These are phyloP conservation scores for Symbiodinium pilosum DNA, from an alignment of 73 alveolate genomes.

Conservation along the genomic window DNA sequence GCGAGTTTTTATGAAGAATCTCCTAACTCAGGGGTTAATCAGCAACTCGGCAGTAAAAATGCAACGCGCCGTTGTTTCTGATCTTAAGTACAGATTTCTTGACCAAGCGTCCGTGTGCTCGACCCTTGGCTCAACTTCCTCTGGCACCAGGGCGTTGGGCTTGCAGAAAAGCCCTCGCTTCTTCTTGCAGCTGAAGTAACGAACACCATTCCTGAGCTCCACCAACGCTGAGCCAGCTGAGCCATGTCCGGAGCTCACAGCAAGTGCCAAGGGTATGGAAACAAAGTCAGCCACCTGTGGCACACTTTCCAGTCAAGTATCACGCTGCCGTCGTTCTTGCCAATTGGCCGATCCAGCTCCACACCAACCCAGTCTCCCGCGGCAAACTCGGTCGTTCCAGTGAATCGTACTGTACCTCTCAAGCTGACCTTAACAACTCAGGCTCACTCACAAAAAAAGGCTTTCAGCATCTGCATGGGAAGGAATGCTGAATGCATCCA, in stretches of 20 bases:
- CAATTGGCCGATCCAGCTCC: conserved; percentile 98
- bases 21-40: no score
- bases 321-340: conserved; percentile 98
- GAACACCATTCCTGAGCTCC: conserved; percentile 83
- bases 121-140: neutral
- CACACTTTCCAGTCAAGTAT: conserved; percentile 24
- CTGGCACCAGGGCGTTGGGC: conserved; percentile 17
- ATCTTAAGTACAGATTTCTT: no score
- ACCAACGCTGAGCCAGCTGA: no score
- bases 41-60: no score
- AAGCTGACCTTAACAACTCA: neutral
- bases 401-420: conserved; percentile 98
- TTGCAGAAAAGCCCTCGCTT: conserved; percentile 87
- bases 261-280: no score
- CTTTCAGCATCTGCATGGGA: neutral
- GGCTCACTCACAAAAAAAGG: neutral
- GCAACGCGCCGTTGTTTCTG: no score
- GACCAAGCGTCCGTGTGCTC: no score
- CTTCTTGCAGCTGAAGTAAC: conserved; percentile 76
- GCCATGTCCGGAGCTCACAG: no score
- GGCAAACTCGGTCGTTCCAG: conserved; percentile 98
- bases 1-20: no score
- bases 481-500: neutral
- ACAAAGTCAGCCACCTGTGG: no score
- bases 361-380: conserved; percentile 99